phyloP scores from a whole-genome alignment of 2,329 filamentous ascomycete genomes.

The Alternaria sp. region DNA sequence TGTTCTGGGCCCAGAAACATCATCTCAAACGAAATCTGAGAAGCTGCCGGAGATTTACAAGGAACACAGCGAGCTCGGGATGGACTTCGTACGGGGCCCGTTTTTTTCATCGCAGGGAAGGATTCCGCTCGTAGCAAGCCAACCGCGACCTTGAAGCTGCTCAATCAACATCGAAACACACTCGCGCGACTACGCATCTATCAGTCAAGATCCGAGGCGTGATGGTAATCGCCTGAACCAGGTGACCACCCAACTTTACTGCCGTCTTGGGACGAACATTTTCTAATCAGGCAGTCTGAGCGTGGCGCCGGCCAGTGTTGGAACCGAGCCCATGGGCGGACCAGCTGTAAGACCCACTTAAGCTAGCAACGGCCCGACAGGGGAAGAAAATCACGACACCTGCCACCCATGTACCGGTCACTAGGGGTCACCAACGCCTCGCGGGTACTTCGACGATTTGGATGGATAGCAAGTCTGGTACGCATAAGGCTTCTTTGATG shows the following conservation, averaged over 20 bases:
- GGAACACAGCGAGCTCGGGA: not conserved
- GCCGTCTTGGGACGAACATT: not conserved
- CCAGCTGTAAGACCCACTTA: not conserved
- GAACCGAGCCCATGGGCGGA: not conserved
- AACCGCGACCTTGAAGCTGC: not conserved
- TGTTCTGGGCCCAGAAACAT: not conserved
- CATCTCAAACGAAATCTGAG: conserved; percentile 5
- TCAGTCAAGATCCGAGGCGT: not conserved
- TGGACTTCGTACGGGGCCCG: not conserved
- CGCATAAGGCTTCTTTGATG: not conserved
- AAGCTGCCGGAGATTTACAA: conserved; percentile 1
- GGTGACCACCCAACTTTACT: not conserved
- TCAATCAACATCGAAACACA: not conserved
- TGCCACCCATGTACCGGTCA: not conserved
- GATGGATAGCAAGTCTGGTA: not conserved
- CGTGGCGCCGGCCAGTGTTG: not conserved
- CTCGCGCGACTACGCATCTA: not conserved
- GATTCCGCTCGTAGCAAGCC: not conserved
- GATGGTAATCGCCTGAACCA: not conserved
- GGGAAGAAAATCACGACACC: not conserved
- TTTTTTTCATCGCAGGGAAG: conserved; percentile 7
- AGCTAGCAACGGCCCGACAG: conserved; percentile 4
- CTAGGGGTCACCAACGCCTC: not conserved
- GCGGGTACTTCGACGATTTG: not conserved
- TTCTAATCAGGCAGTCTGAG: not conserved